Base-by-base conservation (phyloP, 441 rosid species). In the Brassica balearica region DNA sequence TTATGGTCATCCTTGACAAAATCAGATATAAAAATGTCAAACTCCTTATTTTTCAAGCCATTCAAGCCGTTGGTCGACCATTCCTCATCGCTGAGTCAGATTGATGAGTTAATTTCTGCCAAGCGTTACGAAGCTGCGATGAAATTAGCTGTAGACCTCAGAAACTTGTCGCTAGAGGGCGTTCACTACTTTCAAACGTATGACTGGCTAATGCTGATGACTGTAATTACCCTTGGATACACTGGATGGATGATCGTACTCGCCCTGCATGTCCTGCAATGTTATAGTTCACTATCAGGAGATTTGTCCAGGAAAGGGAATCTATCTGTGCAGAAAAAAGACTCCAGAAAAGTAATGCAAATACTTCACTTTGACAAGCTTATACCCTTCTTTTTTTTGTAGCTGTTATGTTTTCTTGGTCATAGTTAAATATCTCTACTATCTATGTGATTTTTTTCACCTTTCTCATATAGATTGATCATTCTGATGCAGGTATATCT, bases 121-220 rank as follows among this genome's bases (percentile, higher is more conserved):
- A 79, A 83, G 81, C 85, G 86, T 80, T 89, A 88, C 77, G 87
- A 85, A 82, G 86, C 86, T 73, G 98, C 97, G 46, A 83, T 88
- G 97, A 86, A 75, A 82, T 85, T 79, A 68, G 85, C 90, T 15
- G 84, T 90, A 81, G 86, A 87, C 75, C 94, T 95, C 60, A 93
- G 96, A 89, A 83, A 87, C 84, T 85, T 90, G 89, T 90, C 99
- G 17, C 85, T 95, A 55, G 84, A 93, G 60, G 99, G 97, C 51
- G 91, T 95, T 76, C 97, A 93, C 65, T 95, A 93, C 88, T 95
- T 90, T 81, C 99, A 95, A 82, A 95, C 99, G 10, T 95, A 95
- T 77, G 99, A 95, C 78, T 95, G 97, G 98, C 84, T 93, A 82
- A 88, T 90, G 98, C 84, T 95, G 87, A 95, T 95, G 98, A 87